Evolutionary conservation across 345 rosid species (phyloP).

Genomic region (Populus simonii): DNA sequence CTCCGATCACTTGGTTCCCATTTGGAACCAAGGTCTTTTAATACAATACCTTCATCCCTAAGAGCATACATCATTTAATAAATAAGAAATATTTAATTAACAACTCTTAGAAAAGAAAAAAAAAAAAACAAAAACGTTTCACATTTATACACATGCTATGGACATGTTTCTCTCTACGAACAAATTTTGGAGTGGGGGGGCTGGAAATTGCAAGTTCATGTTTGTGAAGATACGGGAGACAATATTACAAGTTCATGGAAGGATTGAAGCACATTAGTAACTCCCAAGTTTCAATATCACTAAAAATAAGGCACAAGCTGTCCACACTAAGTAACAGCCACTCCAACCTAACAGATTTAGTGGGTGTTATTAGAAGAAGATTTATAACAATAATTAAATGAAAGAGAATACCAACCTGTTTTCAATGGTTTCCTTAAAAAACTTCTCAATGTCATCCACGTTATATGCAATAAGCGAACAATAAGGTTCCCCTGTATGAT

Average conservation of each 20-base stretch:
- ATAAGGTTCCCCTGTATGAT: conserved; percentile 74
- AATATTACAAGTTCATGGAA: background rate
- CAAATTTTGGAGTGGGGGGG: too few relatives aligned
- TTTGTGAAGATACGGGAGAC: too few relatives aligned
- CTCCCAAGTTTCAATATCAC: background rate
- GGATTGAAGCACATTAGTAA: background rate
- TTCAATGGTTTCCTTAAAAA: conserved; percentile 83
- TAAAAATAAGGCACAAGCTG: background rate
- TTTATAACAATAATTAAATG: background rate
- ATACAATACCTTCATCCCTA: conserved; percentile 88
- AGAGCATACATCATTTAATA: background rate
- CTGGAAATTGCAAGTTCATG: too few relatives aligned
- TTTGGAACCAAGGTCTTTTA: conserved; percentile 86
- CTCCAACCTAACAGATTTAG: background rate
- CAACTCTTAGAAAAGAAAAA: too few relatives aligned
- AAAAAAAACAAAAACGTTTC: background rate
- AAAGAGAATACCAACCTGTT: conserved; percentile 58
- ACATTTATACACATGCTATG: background rate
- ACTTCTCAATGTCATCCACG: conserved; percentile 67
- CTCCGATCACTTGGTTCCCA: conserved; percentile 99
- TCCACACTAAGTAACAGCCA: background rate
- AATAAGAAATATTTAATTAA: background rate
- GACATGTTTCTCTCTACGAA: too few relatives aligned
- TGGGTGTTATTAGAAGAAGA: background rate
- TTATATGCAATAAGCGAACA: conserved; percentile 61